Percentiles rank a stretch among this genome's conserved stretches.
phyloP scores from a whole-genome alignment of 2,329 filamentous ascomycete species.

The Penicillium sp. region DNA sequence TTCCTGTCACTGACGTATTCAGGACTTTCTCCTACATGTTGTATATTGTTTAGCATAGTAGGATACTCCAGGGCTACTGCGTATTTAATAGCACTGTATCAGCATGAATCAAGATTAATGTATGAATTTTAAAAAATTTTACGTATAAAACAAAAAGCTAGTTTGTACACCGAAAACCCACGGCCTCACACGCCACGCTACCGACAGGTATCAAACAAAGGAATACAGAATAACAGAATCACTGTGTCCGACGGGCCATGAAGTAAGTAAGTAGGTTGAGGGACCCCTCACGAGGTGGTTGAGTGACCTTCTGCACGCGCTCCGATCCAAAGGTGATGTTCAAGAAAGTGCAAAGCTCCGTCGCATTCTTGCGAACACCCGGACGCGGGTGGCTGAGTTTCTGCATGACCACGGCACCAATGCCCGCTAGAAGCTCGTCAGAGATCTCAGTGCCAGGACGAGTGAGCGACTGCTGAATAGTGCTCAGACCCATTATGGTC shows the following conservation, averaged over 20 bases:
- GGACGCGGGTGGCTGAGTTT: conserved; percentile 37
- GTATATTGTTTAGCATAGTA: too few species aligned
- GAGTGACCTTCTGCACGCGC: conserved; percentile 32
- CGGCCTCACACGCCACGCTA: conserved; percentile 6
- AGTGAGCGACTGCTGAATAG: conserved; percentile 22
- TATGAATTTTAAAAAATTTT: neutral
- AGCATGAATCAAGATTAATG: neutral
- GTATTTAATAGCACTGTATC: too few species aligned
- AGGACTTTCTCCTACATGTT: too few species aligned
- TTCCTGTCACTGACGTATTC: too few species aligned
- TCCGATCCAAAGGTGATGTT: conserved; percentile 28
- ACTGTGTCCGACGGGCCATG: conserved; percentile 30
- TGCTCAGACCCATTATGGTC: conserved; percentile 36
- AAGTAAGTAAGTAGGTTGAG: conserved; percentile 42
- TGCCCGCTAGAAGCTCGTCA: conserved; percentile 20
- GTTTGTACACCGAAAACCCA: conserved; percentile 5
- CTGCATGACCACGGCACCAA: conserved; percentile 37
- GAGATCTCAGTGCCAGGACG: conserved; percentile 20
- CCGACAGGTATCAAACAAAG: conserved; percentile 3
- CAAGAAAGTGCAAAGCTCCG: conserved; percentile 37
- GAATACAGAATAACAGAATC: conserved; percentile 2
- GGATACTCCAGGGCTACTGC: too few species aligned
- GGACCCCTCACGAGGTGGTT: conserved; percentile 31
- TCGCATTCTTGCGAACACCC: conserved; percentile 41
- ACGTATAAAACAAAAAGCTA: conserved; percentile 7